Conservation (phyloP, 202 grass and related monocot species). For the Carex arenaria region DNA sequence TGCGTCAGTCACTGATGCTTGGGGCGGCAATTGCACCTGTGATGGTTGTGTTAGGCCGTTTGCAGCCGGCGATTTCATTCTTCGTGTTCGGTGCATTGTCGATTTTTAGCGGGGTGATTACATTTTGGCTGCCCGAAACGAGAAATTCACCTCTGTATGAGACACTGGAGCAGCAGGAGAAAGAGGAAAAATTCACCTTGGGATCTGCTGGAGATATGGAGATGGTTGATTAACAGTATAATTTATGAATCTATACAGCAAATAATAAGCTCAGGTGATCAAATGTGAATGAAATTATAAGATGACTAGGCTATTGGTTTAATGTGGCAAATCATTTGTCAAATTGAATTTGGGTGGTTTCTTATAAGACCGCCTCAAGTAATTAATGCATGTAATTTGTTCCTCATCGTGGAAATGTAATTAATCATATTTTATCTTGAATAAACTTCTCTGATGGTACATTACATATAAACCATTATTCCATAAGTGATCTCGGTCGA, state of each 20-base stretch:
- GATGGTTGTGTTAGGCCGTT: conserved; percentile 34
- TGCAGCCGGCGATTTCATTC: conserved; percentile 37
- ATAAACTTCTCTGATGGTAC: background rate
- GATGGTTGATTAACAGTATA: background rate
- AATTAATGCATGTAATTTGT: background rate
- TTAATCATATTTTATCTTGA: background rate
- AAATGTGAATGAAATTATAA: background rate
- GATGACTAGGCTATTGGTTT: background rate
- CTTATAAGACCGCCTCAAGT: background rate
- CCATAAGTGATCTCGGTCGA: background rate
- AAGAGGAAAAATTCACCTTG: conserved; percentile 25
- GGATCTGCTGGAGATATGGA: conserved; percentile 13
- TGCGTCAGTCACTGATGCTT: conserved; percentile 42
- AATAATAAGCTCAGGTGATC: background rate
- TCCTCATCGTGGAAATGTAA: background rate
- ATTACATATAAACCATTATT: background rate
- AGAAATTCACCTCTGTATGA: conserved; percentile 39
- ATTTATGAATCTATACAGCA: background rate
- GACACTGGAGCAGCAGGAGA: conserved; percentile 52
- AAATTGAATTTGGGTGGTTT: background rate
- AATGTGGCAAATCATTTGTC: background rate
- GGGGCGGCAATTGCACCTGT: conserved; percentile 36
- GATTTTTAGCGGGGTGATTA: conserved; percentile 32
- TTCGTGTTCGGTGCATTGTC: conserved; percentile 25
- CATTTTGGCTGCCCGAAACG: conserved; percentile 40